Evolutionary conservation across 805 yeast genomes (phyloP).

Genomic region (Phaffomyces thermotolerans): DNA sequence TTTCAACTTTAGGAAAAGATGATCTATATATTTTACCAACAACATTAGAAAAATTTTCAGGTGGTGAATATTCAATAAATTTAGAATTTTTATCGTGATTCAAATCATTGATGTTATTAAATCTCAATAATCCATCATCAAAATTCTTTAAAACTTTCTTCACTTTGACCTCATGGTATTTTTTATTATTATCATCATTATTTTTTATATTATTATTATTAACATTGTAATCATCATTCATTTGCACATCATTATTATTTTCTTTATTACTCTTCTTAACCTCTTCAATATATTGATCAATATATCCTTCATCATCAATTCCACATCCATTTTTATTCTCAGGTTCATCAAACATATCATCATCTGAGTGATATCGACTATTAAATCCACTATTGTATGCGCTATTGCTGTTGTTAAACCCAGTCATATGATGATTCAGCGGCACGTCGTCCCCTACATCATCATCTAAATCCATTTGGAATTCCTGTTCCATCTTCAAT

Average conservation of each 20-base stretch:
- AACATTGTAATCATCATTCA: conserved; percentile 3
- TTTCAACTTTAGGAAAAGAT: conserved; percentile 83
- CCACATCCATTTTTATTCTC: conserved; percentile 4
- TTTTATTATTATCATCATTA: not conserved
- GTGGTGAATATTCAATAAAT: conserved; percentile 37
- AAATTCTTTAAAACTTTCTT: conserved; percentile 19
- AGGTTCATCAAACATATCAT: conserved; percentile 12
- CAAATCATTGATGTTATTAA: conserved; percentile 11
- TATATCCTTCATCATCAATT: conserved; percentile 4
- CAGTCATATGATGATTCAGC: too few relatives aligned
- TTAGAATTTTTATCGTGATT: not conserved
- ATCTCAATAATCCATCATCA: conserved; percentile 2
- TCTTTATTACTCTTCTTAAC: not conserved
- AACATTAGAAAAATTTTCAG: conserved; percentile 89
- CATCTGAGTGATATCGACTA: conserved; percentile 13
- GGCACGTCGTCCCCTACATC: not conserved
- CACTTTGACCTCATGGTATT: conserved; percentile 1
- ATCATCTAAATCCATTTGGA: conserved; percentile 9
- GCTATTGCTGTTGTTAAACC: too few relatives aligned
- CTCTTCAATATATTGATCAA: not conserved
- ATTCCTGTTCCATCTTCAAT: conserved; percentile 8
- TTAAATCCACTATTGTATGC: not conserved
- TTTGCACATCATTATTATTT: conserved; percentile 1
- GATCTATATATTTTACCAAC: conserved; percentile 73
- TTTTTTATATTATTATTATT: not conserved